Percentiles rank a stretch among this genome's conserved stretches.
These are phyloP conservation scores for Aquilaria sinensis DNA, from an alignment of 345 rosid species.

Conservation along the genomic window DNA sequence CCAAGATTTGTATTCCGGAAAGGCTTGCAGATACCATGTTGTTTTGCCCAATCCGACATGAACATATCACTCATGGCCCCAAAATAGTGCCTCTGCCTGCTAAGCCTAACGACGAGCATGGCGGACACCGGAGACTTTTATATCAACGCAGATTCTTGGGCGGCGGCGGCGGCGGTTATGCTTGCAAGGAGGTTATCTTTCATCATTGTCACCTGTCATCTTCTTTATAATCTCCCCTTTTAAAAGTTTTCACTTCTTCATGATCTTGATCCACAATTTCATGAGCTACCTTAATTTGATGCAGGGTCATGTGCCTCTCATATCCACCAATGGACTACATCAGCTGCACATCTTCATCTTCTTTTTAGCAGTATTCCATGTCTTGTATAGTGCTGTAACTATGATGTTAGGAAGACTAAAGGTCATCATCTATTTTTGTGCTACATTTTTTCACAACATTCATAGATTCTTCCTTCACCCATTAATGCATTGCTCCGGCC, in stretches of 20 bases:
- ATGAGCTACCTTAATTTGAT: slow-evolving; percentile 8
- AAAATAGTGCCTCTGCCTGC: slow-evolving; percentile 1
- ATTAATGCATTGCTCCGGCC: not conserved
- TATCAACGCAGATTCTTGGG: slow-evolving; percentile 40
- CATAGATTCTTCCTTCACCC: not conserved
- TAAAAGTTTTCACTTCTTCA: not conserved
- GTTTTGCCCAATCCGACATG: slow-evolving; percentile 43
- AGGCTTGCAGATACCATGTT: slow-evolving; percentile 62
- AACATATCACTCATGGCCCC: not conserved
- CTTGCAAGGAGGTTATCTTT: slow-evolving; percentile 28
- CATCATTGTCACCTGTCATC: not conserved
- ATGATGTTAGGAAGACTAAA: slow-evolving; percentile 91
- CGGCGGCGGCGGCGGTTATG: slow-evolving; percentile 12
- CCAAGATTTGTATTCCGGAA: slow-evolving; percentile 53
- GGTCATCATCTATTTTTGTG: slow-evolving; percentile 30
- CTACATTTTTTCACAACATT: not conserved
- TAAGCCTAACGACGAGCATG: slow-evolving; percentile 3
- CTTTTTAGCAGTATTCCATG: slow-evolving; percentile 95
- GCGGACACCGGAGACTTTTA: slow-evolving; percentile 32
- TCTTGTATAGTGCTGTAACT: slow-evolving; percentile 59
- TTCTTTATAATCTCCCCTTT: not conserved
- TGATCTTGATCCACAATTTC: not conserved
- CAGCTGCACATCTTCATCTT: slow-evolving; percentile 91
- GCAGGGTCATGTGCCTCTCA: slow-evolving; percentile 75
- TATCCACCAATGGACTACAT: slow-evolving; percentile 75